Base-by-base conservation (phyloP, 2,329 filamentous ascomycete species). In the Fusarium compactum region DNA sequence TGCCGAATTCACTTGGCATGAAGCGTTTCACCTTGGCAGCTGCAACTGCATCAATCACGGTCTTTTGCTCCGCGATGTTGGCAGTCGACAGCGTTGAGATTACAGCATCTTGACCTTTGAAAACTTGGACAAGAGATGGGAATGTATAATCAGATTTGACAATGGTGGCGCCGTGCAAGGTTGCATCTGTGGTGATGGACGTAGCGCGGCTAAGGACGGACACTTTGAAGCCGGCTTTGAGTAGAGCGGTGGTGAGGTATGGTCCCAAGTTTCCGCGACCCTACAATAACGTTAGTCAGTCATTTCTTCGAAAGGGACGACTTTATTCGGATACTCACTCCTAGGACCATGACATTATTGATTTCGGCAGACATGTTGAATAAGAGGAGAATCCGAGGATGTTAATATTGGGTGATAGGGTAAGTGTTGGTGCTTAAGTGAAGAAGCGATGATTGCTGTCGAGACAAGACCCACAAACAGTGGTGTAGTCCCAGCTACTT, bases 1-100 rank as follows among this genome's bases (percentile, higher is more conserved):
- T 52, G 0, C 62, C 62, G 4, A 65, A 65, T 3, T 65, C 62
- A 8, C 62, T 65, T 0, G 62, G 62, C 16, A 65, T 65, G 2
- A 65, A 65, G 2, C 62, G 62, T 4, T 65, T 46, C 0, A 65
- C 53, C 12, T 60, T 65, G 6, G 62, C 62, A 27, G 46, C 40
- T 11, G 41, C 32, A 8, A 47, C 62, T 0, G 62, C 62, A 7
- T 65, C 62, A 5, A 65, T 60, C 0, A 65, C 53, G 1, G 15
- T 38, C 9, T 47, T 65, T 14, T 65, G 62, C 14, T 65, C 52
- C 2, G 32, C 40, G 2, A 65, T 47, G 4, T 65, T 65, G 14
- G 61, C 60, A 1, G 61, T 65, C 2, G 62, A 65, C 3, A 65
- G 46, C 0, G 62, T 65, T 0, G 62, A 65, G 2, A 65, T 65